Evolutionary conservation across 2,329 filamentous ascomycete genomes (phyloP).

Genomic region (Beauveria rudraprayagi): DNA sequence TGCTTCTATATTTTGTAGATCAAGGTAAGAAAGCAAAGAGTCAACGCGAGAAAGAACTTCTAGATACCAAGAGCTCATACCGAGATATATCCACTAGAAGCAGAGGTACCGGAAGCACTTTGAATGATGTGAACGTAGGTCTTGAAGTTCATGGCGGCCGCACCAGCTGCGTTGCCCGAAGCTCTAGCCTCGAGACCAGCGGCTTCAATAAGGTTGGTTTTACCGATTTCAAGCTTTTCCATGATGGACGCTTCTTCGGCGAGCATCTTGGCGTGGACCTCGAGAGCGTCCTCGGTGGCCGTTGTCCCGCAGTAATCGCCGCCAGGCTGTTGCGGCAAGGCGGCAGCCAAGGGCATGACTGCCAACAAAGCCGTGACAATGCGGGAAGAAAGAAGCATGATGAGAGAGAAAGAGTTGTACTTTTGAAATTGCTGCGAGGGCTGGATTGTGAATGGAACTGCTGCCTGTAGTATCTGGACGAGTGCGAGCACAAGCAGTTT

Average conservation of each 20-base stretch:
- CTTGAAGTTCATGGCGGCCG: background rate
- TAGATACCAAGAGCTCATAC: background rate
- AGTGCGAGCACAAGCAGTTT: background rate
- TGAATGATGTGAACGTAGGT: slow-evolving; percentile 5
- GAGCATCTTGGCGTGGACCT: background rate
- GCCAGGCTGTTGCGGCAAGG: background rate
- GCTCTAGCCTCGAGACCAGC: background rate
- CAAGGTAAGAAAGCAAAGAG: too few relatives aligned
- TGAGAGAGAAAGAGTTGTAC: background rate
- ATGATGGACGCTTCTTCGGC: background rate
- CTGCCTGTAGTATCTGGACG: background rate
- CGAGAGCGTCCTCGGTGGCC: background rate
- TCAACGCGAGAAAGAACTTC: too few relatives aligned
- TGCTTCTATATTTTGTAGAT: background rate
- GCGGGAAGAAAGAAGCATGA: background rate
- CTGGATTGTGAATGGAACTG: background rate
- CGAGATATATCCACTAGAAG: background rate
- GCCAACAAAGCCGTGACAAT: background rate
- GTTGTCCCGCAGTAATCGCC: background rate
- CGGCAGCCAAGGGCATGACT: background rate
- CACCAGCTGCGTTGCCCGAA: background rate
- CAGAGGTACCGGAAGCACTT: background rate
- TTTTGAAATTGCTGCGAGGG: background rate
- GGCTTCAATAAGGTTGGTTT: background rate
- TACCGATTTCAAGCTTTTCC: background rate